A percentile compares a stretch with the other conserved stretches of the same genome.
Evolutionary conservation across 2,329 filamentous ascomycete genomes (phyloP).

Genomic region (Sordariomycetes sp.): DNA sequence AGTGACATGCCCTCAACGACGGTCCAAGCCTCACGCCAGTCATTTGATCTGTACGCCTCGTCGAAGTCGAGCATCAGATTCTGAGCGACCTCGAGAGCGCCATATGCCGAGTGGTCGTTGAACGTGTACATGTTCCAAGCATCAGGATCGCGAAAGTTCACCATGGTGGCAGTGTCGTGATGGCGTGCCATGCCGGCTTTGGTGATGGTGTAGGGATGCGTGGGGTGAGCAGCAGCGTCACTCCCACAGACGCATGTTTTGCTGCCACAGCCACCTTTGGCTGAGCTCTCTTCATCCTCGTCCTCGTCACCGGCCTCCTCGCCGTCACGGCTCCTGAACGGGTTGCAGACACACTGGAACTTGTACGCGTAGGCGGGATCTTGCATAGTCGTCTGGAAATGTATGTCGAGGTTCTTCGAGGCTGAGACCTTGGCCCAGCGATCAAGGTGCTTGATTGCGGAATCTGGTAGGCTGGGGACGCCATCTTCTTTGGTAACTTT

Average conservation of each 20-base stretch:
- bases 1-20: constrained; percentile 26
- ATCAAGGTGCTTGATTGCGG: constrained; percentile 1
- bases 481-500: neutral
- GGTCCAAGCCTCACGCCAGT: constrained; percentile 28
- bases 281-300: constrained; percentile 8
- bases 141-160: constrained; percentile 12
- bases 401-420: constrained; percentile 21
- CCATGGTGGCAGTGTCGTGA: constrained; percentile 8
- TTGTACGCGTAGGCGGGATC: constrained; percentile 16
- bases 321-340: constrained; percentile 6
- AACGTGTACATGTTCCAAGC: no score
- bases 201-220: constrained; percentile 21
- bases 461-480: neutral
- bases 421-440: constrained; percentile 22
- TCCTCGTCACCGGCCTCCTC: constrained; percentile 7
- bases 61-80: constrained; percentile 30
- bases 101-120: no score
- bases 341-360: constrained; percentile 17
- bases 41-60: constrained; percentile 15
- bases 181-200: constrained; percentile 18
- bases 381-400: constrained; percentile 14
- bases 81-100: no score
- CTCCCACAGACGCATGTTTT: constrained; percentile 22
- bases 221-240: constrained; percentile 16
- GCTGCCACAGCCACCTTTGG: constrained; percentile 11